phyloP scores from a whole-genome alignment of 2,329 filamentous ascomycete species.

The Colletotrichum sansevieriae region DNA sequence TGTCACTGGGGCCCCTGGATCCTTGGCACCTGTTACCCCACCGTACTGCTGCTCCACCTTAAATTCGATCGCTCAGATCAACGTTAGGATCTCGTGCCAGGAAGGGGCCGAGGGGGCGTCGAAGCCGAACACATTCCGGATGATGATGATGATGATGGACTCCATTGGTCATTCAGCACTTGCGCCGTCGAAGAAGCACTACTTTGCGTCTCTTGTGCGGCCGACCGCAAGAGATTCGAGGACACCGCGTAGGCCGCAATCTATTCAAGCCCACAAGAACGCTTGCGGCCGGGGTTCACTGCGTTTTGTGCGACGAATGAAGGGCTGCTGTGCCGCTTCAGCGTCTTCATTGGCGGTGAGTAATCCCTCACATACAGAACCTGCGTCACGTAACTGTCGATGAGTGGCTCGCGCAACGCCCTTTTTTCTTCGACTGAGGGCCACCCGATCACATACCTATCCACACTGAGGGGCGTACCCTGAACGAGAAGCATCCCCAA shows the following conservation, averaged over 20 bases:
- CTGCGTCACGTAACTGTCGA: conserved; percentile 29
- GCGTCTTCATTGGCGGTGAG: conserved; percentile 36
- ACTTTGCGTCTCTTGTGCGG: conserved; percentile 12
- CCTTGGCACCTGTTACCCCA: conserved; percentile 39
- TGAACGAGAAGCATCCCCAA: conserved; percentile 7
- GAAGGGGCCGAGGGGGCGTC: conserved; percentile 4
- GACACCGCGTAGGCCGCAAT: conserved; percentile 35
- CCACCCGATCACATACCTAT: conserved; percentile 11
- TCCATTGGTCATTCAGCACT: not conserved
- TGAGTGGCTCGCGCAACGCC: conserved; percentile 22
- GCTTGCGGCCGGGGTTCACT: conserved; percentile 12
- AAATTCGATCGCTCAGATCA: conserved; percentile 40
- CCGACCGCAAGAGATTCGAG: conserved; percentile 7
- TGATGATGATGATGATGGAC: conserved; percentile 6
- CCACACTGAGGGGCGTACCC: conserved; percentile 1
- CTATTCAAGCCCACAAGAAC: conserved; percentile 12
- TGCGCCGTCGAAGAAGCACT: not conserved
- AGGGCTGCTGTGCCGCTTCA: conserved; percentile 27
- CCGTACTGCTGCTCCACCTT: conserved; percentile 38
- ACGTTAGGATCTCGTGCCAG: conserved; percentile 27
- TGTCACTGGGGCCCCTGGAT: conserved; percentile 31
- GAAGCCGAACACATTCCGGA: not conserved
- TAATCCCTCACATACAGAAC: conserved; percentile 24
- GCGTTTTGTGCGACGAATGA: conserved; percentile 34
- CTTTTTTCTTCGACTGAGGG: conserved; percentile 1